Base-by-base conservation (phyloP, 2,329 filamentous ascomycete species). In the Curvularia eragrostidis region DNA sequence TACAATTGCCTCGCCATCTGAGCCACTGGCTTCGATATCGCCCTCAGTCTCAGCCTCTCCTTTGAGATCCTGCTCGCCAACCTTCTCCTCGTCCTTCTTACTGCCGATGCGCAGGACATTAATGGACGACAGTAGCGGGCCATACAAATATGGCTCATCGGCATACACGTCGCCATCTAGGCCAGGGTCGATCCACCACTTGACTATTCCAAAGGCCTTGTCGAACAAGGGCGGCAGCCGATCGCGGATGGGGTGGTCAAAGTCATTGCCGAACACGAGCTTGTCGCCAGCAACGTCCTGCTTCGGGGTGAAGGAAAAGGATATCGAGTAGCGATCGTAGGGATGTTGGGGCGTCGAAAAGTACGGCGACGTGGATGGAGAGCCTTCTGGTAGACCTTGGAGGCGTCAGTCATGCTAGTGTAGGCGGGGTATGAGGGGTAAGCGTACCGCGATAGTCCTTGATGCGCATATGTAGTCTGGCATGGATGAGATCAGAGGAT, bases 261-360 rank as follows among this genome's bases (percentile, higher is more conserved):
- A 97, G 81, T 97, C 93, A 75, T 98, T 98, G 41, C 94, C 95
- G 68, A 97, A 97, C 52, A 97, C 87, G 2, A 99, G 82, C 61
- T 96, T 88, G 24, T 85, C 77, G 43, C 87, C 92, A 3, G 83
- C 82, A 55, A 96, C 87, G 34, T 77, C 77, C 28, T 79, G 68
- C 68, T 90, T 91, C n/a, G 90, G 91, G 0, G 85, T 87, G 75
- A 97, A 91, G 44, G 86, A 84, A 72, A 97, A 89, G 30, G 86
- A 84, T 68, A 98, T 92, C 68, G 88, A 91, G 81, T 97, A 97
- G 73, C 92, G 90, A 77, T 97, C 93, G 61, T 83, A 81, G 21
- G 80, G 81, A 74, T 96, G 93, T 18, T 85, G 83, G 5, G 88
- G 85, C 5, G 85, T 79, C 13, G 83, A 81, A 81, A 98, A 97